phyloP scores from a whole-genome alignment of 768 basidiomycete genomes.

The Russula lepida region DNA sequence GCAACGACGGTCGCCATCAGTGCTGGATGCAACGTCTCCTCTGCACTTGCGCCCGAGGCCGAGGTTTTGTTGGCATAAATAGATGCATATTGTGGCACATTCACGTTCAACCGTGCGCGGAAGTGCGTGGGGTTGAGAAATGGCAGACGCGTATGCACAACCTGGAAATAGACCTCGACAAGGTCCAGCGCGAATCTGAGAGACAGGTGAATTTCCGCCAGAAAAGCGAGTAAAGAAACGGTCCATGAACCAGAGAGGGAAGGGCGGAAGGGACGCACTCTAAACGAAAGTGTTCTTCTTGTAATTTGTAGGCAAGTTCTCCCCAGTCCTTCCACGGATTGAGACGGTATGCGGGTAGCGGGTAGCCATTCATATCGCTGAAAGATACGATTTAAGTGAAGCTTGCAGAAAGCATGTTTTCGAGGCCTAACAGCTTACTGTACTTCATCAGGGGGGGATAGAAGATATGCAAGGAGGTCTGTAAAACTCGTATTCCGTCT shows the following conservation, averaged over 20 bases:
- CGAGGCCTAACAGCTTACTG: slow-evolving; percentile 24
- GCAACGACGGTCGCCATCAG: slow-evolving; percentile 82
- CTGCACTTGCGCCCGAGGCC: slow-evolving; percentile 19
- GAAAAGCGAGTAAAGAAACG: neutral
- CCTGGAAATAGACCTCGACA: slow-evolving; percentile 91
- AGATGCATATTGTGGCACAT: slow-evolving; percentile 24
- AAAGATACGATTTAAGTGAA: neutral
- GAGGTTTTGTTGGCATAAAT: slow-evolving; percentile 7
- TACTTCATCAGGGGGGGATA: slow-evolving; percentile 60
- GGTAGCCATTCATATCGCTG: slow-evolving; percentile 7
- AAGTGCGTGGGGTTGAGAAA: slow-evolving; percentile 79
- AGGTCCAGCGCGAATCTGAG: slow-evolving; percentile 84
- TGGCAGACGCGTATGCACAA: slow-evolving; percentile 81
- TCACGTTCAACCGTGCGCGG: slow-evolving; percentile 48
- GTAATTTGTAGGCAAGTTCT: slow-evolving; percentile 60
- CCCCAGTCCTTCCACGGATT: slow-evolving; percentile 63
- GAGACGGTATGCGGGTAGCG: slow-evolving; percentile 15
- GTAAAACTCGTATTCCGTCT: slow-evolving; percentile 53
- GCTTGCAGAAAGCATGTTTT: neutral
- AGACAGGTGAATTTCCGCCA: slow-evolving; percentile 13
- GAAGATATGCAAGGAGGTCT: slow-evolving; percentile 62
- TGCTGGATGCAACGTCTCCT: slow-evolving; percentile 54
- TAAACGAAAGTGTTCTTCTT: slow-evolving; percentile 63
- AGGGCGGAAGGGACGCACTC: slow-evolving; percentile 56
- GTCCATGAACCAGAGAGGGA: neutral